These are phyloP conservation scores for Russula griseocarnosa DNA, from an alignment of 768 basidiomycete genomes.

Conservation along the genomic window DNA sequence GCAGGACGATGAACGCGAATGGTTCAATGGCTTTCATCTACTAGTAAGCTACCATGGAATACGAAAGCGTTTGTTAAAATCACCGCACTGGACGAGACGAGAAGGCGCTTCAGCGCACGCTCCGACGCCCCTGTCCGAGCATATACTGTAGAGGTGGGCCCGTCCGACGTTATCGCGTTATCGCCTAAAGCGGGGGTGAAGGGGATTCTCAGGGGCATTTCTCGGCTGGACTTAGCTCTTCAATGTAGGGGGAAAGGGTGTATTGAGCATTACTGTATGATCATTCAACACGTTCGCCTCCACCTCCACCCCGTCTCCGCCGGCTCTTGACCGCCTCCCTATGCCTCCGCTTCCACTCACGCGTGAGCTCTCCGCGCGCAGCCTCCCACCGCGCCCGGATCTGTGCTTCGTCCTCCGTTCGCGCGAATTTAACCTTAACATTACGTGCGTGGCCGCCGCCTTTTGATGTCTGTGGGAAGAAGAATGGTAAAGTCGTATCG, in stretches of 20 bases:
- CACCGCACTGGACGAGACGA: too few species aligned
- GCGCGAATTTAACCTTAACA: slow-evolving; percentile 42
- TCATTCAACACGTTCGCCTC: slow-evolving; percentile 38
- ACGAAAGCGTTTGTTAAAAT: too few species aligned
- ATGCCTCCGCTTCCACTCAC: slow-evolving; percentile 72
- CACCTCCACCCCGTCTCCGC: slow-evolving; percentile 45
- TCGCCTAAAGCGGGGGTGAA: too few species aligned
- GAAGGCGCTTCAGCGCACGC: too few species aligned
- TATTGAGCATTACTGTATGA: neutral
- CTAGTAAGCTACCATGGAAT: too few species aligned
- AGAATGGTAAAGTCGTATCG: slow-evolving; percentile 22
- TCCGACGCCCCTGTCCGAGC: too few species aligned
- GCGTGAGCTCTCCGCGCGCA: slow-evolving; percentile 61
- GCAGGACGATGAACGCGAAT: slow-evolving; percentile 90
- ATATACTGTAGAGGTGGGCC: too few species aligned
- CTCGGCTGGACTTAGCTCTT: too few species aligned
- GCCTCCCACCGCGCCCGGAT: slow-evolving; percentile 69
- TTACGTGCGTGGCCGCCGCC: slow-evolving; percentile 33
- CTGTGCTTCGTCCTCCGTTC: slow-evolving; percentile 53
- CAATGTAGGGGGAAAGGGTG: neutral
- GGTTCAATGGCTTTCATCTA: slow-evolving; percentile 68
- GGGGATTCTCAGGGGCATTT: too few species aligned
- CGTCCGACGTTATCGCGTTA: too few species aligned
- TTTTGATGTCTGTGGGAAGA: slow-evolving; percentile 16
- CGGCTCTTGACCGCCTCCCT: slow-evolving; percentile 69